Evolutionary conservation across 805 yeast genomes (phyloP).

Genomic region (Wickerhamomyces queroliae): DNA sequence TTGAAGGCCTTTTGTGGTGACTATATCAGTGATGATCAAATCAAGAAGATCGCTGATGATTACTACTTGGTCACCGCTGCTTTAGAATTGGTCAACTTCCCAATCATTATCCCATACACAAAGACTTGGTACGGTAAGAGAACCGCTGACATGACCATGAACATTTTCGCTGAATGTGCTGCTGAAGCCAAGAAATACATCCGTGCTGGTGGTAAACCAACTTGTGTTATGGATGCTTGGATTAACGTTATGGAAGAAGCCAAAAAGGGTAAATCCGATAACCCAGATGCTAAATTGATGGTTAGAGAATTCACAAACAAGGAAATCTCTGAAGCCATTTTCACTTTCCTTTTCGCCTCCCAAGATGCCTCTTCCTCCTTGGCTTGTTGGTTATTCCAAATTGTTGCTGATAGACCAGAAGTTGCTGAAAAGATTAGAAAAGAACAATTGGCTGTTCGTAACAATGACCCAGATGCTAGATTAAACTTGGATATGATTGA

Average conservation of each 20-base stretch:
- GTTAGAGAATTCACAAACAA: conserved; percentile 81
- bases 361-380: conserved; percentile 97
- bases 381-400: conserved; percentile 97
- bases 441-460: conserved; percentile 83
- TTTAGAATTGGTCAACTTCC: conserved; percentile 94
- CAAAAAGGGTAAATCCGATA: conserved; percentile 38
- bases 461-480: conserved; percentile 59
- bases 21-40: conserved; percentile 88
- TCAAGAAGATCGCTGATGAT: conserved; percentile 84
- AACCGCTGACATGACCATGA: conserved; percentile 93
- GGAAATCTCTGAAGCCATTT: conserved; percentile 94
- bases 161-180: conserved; percentile 84
- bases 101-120: conserved; percentile 91
- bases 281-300: conserved; percentile 48
- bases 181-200: conserved; percentile 79
- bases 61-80: conserved; percentile 93
- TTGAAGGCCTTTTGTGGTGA: conserved; percentile 94
- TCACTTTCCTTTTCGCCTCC: conserved; percentile 94
- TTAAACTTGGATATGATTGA: conserved; percentile 73
- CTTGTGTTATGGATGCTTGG: conserved; percentile 97
- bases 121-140: conserved; percentile 97
- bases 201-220: conserved; percentile 68
- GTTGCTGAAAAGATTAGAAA: conserved; percentile 80
- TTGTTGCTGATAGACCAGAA: conserved; percentile 93
- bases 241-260: conserved; percentile 78